Conservation (phyloP, 495 filamentous ascomycete species). For the Trichoderma orchidacearum region DNA sequence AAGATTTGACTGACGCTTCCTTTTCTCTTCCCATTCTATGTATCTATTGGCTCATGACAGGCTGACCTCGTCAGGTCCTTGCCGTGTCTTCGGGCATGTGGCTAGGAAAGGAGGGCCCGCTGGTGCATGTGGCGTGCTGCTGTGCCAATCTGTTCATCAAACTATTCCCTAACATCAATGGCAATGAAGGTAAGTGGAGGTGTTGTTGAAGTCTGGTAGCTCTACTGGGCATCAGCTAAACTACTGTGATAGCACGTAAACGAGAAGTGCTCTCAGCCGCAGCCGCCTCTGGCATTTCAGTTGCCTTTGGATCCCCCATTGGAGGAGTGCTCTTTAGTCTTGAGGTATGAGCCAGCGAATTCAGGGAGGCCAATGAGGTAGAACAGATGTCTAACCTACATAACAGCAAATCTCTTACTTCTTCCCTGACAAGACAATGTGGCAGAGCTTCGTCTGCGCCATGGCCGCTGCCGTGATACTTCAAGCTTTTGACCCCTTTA, state of each 20-base stretch:
- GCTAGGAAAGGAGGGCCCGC: constrained; percentile 95
- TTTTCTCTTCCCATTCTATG: neutral
- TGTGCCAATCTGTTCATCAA: constrained; percentile 95
- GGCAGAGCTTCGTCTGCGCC: constrained; percentile 97
- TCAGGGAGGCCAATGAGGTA: too few species aligned
- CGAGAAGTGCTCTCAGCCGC: constrained; percentile 91
- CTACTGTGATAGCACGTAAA: constrained; percentile 55
- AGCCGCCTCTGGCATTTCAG: constrained; percentile 87
- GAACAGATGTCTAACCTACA: neutral
- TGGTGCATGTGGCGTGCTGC: constrained; percentile 96
- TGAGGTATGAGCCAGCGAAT: constrained; percentile 56
- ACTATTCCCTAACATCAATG: constrained; percentile 65
- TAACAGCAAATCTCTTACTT: constrained; percentile 80
- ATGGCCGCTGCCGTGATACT: constrained; percentile 93
- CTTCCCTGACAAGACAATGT: constrained; percentile 99
- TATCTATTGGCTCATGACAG: neutral
- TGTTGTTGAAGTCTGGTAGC: neutral
- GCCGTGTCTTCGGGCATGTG: constrained; percentile 92
- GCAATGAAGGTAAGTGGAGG: constrained; percentile 62
- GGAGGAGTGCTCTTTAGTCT: constrained; percentile 87
- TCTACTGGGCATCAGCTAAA: constrained; percentile 9
- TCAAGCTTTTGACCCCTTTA: constrained; percentile 86
- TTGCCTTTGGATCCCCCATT: constrained; percentile 94
- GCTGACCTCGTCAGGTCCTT: constrained; percentile 50
- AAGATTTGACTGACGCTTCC: too few species aligned